Conservation (phyloP, 1,139 yeast species). For the Yamadazyma dushanensis region DNA sequence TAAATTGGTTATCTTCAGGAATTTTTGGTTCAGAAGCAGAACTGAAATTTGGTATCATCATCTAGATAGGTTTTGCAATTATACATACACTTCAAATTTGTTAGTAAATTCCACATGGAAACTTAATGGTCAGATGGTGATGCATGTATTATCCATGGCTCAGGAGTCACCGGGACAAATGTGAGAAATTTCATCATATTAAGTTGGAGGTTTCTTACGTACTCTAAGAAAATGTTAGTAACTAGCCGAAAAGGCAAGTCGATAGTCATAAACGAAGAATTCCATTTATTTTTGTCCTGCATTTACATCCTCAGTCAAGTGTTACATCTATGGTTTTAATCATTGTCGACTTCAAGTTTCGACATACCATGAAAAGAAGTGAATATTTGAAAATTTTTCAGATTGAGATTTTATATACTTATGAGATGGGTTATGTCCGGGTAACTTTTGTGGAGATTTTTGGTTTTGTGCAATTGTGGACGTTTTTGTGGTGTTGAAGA, state of each 20-base stretch:
- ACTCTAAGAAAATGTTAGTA: slow-evolving; percentile 14
- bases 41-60: slow-evolving; percentile 75
- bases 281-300: slow-evolving; percentile 64
- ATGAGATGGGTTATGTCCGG: slow-evolving; percentile 2
- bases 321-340: slow-evolving; percentile 17
- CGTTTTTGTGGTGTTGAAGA: too few species aligned
- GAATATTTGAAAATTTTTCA: slow-evolving; percentile 4
- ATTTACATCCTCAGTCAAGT: slow-evolving; percentile 59
- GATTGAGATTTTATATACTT: neutral
- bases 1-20: slow-evolving; percentile 62
- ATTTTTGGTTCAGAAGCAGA: slow-evolving; percentile 83
- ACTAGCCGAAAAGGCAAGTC: neutral
- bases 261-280: slow-evolving; percentile 63
- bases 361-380: slow-evolving; percentile 8
- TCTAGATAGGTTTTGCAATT: slow-evolving; percentile 13
- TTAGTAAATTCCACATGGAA: slow-evolving; percentile 10
- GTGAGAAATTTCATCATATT: slow-evolving; percentile 43
- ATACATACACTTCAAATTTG: slow-evolving; percentile 10
- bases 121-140: slow-evolving; percentile 73
- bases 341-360: slow-evolving; percentile 8
- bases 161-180: slow-evolving; percentile 65
- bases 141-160: slow-evolving; percentile 76
- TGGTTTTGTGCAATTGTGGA: too few species aligned
- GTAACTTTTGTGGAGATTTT: slow-evolving; percentile 3
- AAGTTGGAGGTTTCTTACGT: slow-evolving; percentile 12